Evolutionary conservation across 257 asterid genomes (phyloP), one percentile per base, ranked within the genome.

Genomic region (Eustoma russellianum): DNA sequence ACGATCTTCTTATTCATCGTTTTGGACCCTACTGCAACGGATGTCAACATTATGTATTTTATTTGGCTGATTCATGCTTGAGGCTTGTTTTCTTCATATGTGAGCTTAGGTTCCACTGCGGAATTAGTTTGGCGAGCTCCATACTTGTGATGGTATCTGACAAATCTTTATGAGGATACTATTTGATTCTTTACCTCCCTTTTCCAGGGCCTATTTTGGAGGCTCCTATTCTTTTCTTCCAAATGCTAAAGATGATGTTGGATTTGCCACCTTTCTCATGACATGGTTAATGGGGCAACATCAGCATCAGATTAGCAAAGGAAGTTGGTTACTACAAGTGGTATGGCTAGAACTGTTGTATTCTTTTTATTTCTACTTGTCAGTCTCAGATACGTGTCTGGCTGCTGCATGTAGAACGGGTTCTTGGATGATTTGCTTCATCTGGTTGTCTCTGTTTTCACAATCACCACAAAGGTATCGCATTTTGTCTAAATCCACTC

Each of bases 201-300:
- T 63, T 63, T 57, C 69, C 58, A 58, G 72, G 75, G 57, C 56
- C 66, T 55, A 48, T 15, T 24, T 63, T 48, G 75, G 67, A 59
- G 66, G 63, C 56, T 64, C 9, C 35, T 43, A 59, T 44, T 17
- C 48, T 33, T 53, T 49, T 57, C 54, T 69, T 64, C 61, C 53
- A 48, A 58, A 13, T 53, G 45, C 59, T 50, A 56, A 63, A 53
- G 63, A 59, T 59, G 70, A 48, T 59, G 66, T 63, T 63, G 67
- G 70, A 49, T 59, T 49, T 69, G 60, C 54, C 63, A 50, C 57
- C 64, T 52, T 43, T 57, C 64, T 67, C 53, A 55, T 68, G 55
- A 54, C 35, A 54, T 55, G 52, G 69, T 52, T 52, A 24, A 47
- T 14, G 63, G 54, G 56, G 55, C 48, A 41, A 50, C 59, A 46